Evolutionary conservation across 768 basidiomycete species (phyloP), one percentile per base, ranked within the genome.

Genomic region (Royoungia palumana): DNA sequence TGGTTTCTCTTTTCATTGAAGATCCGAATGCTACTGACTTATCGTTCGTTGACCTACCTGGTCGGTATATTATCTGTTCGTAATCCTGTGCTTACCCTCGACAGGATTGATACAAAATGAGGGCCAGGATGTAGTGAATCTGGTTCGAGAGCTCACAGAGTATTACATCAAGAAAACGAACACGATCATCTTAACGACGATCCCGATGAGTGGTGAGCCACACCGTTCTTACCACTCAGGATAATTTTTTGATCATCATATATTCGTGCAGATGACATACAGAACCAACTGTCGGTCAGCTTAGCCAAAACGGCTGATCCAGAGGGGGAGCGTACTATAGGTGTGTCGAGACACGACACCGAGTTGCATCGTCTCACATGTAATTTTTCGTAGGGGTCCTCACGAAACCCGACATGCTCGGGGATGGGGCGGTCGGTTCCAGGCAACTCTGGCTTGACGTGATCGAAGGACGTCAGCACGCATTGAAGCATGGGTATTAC

Each of bases 381-480:
- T 20, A 7, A 4, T 37, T 19, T 22, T 5, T 22, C 8, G 2
- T 52, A 87, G 85, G 82, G 6, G 76, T 89, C 1, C 71, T 87
- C 10, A 89, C 87, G 0, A 88, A 89, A 55, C 81, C 84, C 0
- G 87, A 89, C 53, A 71, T 63, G 5, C 63, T 89, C 1, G 60
- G 66, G 1, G 36, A 53, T 0, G 81, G 81, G 10, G 69, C 75
- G 4, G 72, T 60, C 5, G 68, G 74, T 35, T 38, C 70, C 38
- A 75, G 67, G 14, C 39, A 68, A 27, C 37, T 32, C 24, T 87
- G 85, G 82, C 65, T 70, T n/a, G 68, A 73, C 1, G 69, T 81
- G 4, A 63, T 87, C 6, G 71, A 79, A 49, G 80, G 78, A 27
- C 70, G 69, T 35, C 21, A 56, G 27, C 65, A 85, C 55, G 44